These are phyloP conservation scores for Coniochaeta hoffmannii DNA, from an alignment of 2,329 filamentous ascomycete species.

Conservation along the genomic window DNA sequence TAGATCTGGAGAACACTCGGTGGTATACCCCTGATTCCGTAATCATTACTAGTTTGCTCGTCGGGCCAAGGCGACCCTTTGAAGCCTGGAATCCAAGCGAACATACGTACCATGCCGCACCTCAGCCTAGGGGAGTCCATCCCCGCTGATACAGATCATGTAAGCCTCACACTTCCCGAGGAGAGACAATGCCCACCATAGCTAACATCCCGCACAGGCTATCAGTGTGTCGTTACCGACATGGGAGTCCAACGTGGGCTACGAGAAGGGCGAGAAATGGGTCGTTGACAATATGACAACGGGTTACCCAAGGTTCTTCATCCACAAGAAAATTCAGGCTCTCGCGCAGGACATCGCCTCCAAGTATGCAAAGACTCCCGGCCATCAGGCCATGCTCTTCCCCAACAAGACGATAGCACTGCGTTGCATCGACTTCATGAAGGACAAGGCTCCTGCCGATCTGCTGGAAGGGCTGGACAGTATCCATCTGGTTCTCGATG, in stretches of 20 bases:
- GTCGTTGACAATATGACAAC: conserved; percentile 80
- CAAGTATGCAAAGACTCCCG: conserved; percentile 48
- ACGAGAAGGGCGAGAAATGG: conserved; percentile 87
- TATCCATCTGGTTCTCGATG: conserved; percentile 57
- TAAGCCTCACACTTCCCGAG: conserved; percentile 24
- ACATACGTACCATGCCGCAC: conserved; percentile 30
- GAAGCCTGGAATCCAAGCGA: neutral
- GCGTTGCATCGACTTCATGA: conserved; percentile 69
- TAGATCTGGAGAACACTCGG: no score
- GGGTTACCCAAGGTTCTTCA: conserved; percentile 91
- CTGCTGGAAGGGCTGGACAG: conserved; percentile 41
- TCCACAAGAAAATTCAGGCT: conserved; percentile 73
- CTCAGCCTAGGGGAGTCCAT: conserved; percentile 62
- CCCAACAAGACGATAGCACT: conserved; percentile 63
- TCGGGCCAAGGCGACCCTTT: neutral
- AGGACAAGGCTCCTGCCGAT: conserved; percentile 46
- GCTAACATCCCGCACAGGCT: conserved; percentile 48
- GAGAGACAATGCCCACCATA: neutral
- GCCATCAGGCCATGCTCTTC: conserved; percentile 73
- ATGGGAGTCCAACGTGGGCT: conserved; percentile 85
- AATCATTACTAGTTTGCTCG: neutral
- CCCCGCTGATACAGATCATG: conserved; percentile 71
- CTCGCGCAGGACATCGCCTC: conserved; percentile 63
- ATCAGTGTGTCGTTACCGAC: conserved; percentile 94
- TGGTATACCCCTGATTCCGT: no score